Evolutionary conservation across 2,329 filamentous ascomycete species (phyloP), one percentile per base, ranked within the genome.

Genomic region (Aspergillus ochraceoroseus): DNA sequence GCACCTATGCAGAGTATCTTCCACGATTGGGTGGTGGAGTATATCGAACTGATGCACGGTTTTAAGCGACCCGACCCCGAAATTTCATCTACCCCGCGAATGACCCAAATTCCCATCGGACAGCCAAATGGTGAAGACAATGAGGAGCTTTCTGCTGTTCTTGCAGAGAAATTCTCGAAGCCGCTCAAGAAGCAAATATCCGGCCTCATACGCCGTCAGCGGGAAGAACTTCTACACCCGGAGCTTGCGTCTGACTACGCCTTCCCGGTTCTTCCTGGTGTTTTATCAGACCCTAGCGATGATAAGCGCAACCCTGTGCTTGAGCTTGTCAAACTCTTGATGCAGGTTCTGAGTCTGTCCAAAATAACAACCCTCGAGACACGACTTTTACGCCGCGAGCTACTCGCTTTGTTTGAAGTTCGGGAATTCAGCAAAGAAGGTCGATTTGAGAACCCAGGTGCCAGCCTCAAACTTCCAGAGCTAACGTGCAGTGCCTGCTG

Each of bases 401-500:
- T 98, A 0, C 77, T 98, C 0, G 77, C 82, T 7, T 75, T 96
- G 37, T 95, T 98, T 63, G 92, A 98, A 41, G 82, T 98, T 38
- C 85, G 88, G 54, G 92, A 98, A 65, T 98, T 98, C 70, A 85
- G 83, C 62, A 76, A 82, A 38, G 87, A 90, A 40, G 90, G 85
- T n/a, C 76, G 81, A 2, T 98, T 96, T 63, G 73, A 78, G 45
- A 96, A 96, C 61, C 90, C 92, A 0, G 85, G 80, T 36, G 80
- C 84, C 40, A 82, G 75, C 30, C 75, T 96, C 3, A 77, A 77
- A 49, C 70, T 98, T 3, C 62, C 75, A 3, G 84, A 90, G 58
- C 69, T 95, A 20, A 85, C 86, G 46, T 98, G 92, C 65, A 82
- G 89, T 51, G 86, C 86, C 60, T 98, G 92, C 70, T 95, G 89